phyloP scores from a whole-genome alignment of 331 rosid species.

The Quercus tomentella region DNA sequence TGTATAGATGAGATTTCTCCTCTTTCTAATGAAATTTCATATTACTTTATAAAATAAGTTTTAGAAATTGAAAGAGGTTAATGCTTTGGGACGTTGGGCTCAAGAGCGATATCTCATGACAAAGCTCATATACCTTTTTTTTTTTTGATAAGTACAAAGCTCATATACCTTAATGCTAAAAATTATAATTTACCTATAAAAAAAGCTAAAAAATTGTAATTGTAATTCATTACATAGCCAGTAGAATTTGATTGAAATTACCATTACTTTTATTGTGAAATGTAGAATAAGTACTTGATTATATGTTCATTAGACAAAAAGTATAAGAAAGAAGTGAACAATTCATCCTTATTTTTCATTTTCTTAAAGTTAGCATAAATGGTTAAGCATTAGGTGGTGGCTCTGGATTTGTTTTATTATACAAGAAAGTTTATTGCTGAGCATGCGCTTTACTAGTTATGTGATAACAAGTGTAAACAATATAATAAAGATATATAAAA shows the following conservation, averaged over 20 bases:
- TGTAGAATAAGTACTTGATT: background rate
- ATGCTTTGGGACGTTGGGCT: background rate
- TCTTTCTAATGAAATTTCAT: background rate
- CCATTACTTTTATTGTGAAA: background rate
- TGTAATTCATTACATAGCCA: too few relatives aligned
- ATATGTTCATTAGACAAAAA: background rate
- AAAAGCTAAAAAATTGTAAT: too few relatives aligned
- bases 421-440: constrained; percentile 10
- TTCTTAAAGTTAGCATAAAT: background rate
- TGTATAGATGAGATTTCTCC: background rate
- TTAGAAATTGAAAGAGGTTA: background rate
- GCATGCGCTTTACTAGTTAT: background rate
- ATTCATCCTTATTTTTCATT: background rate
- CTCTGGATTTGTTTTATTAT: background rate
- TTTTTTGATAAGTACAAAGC: too few relatives aligned
- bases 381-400: constrained; percentile 9
- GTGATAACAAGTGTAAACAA: background rate
- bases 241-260: background rate
- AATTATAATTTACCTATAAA: too few relatives aligned
- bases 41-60: background rate
- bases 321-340: background rate
- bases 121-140: background rate
- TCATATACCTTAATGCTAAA: background rate
- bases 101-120: background rate
- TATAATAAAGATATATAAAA: background rate